phyloP scores from a whole-genome alignment of 2,329 filamentous ascomycete genomes.

The Xylariaceae sp. region DNA sequence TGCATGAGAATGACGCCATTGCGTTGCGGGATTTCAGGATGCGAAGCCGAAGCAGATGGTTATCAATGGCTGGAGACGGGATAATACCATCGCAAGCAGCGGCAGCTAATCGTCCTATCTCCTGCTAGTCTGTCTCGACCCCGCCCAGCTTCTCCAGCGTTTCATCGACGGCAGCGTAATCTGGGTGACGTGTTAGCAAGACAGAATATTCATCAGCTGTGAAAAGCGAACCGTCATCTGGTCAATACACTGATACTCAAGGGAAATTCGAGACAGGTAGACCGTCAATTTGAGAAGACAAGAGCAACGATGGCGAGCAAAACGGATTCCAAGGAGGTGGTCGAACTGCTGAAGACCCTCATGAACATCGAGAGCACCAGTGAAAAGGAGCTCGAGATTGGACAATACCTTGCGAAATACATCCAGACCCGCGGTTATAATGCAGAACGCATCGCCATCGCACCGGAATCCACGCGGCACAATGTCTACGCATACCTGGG shows the following conservation, averaged over 20 bases:
- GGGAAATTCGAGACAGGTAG: no score
- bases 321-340: slow-evolving; percentile 17
- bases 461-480: slow-evolving; percentile 30
- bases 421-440: slow-evolving; percentile 33
- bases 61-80: not conserved
- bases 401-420: slow-evolving; percentile 32
- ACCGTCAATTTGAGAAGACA: not conserved
- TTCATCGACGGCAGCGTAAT: not conserved
- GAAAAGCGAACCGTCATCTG: not conserved
- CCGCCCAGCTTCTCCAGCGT: not conserved
- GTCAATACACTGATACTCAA: no score
- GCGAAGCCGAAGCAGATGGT: not conserved
- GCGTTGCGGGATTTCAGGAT: not conserved
- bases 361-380: slow-evolving; percentile 36
- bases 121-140: not conserved
- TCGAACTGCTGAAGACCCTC: slow-evolving; percentile 31
- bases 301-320: slow-evolving; percentile 15
- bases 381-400: slow-evolving; percentile 35
- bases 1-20: not conserved
- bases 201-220: not conserved
- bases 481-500: slow-evolving; percentile 39
- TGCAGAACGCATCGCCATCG: slow-evolving; percentile 35
- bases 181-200: not conserved
- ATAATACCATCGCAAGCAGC: not conserved
- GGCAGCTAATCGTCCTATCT: not conserved